Evolutionary conservation across 306 rosid genomes (phyloP).

Genomic region (Cotoneaster glaucophyllus): DNA sequence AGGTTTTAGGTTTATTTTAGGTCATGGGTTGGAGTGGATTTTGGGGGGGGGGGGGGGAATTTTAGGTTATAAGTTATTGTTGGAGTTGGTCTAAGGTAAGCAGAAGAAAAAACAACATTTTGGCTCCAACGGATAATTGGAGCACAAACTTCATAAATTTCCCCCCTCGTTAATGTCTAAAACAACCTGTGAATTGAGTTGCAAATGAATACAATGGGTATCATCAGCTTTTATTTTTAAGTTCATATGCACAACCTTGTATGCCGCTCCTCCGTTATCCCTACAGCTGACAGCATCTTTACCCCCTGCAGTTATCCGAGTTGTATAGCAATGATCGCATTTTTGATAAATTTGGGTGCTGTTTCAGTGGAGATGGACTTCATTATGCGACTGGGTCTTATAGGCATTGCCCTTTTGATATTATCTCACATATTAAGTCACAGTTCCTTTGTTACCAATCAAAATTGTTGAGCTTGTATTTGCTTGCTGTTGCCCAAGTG

Average conservation of each 20-base stretch:
- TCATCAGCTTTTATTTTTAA: background rate
- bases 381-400: slow-evolving; percentile 69
- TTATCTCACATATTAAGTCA: background rate
- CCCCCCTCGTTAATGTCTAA: background rate
- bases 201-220: background rate
- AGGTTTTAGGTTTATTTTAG: no score
- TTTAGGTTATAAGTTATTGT: no score
- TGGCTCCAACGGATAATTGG: background rate
- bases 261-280: background rate
- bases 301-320: slow-evolving; percentile 43
- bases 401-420: slow-evolving; percentile 35
- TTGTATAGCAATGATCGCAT: slow-evolving; percentile 49
- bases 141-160: background rate
- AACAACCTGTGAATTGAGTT: background rate
- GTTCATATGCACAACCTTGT: background rate
- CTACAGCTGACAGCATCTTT: slow-evolving; percentile 8
- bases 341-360: slow-evolving; percentile 67
- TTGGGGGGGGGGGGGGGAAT: no score
- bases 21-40: no score
- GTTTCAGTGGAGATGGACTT: slow-evolving; percentile 54
- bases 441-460: background rate
- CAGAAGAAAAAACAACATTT: background rate
- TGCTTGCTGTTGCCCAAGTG: background rate
- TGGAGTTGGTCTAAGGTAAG: no score
- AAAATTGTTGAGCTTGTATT: background rate